Conservation (phyloP, 768 basidiomycete genomes). For the Pleurotus platypus region DNA sequence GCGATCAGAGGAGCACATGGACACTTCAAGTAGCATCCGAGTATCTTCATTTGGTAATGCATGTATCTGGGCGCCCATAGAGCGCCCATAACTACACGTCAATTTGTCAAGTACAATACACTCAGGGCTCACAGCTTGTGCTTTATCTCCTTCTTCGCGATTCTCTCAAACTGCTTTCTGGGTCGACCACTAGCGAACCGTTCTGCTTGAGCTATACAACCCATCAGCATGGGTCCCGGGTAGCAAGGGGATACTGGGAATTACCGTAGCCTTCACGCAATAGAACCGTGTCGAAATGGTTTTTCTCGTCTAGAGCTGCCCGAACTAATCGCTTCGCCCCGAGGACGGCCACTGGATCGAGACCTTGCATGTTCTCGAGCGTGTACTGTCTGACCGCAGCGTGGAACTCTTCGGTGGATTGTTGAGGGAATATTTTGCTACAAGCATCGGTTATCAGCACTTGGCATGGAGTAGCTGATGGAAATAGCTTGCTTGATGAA, state of each 20-base stretch:
- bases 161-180: slow-evolving; percentile 44
- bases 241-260: slow-evolving; percentile 9
- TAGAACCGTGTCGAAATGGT: slow-evolving; percentile 60
- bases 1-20: too few relatives aligned
- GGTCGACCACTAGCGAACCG: slow-evolving; percentile 63
- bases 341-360: slow-evolving; percentile 53
- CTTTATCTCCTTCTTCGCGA: slow-evolving; percentile 60
- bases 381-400: slow-evolving; percentile 43
- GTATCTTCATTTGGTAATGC: too few relatives aligned
- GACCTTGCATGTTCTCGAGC: slow-evolving; percentile 51
- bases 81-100: too few relatives aligned
- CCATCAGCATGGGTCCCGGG: not conserved
- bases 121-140: not conserved
- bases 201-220: slow-evolving; percentile 52
- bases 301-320: slow-evolving; percentile 56
- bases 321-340: slow-evolving; percentile 50
- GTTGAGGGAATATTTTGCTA: slow-evolving; percentile 59
- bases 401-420: slow-evolving; percentile 52
- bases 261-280: slow-evolving; percentile 63
- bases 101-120: not conserved
- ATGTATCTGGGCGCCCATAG: too few relatives aligned
- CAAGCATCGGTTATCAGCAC: not conserved
- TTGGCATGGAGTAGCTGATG: not conserved
- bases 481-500: slow-evolving; percentile 56
- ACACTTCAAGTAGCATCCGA: too few relatives aligned